Evolutionary conservation across 2,329 filamentous ascomycete species (phyloP), one percentile per base, ranked within the genome.

Genomic region (Pseudogymnoascus sp.): DNA sequence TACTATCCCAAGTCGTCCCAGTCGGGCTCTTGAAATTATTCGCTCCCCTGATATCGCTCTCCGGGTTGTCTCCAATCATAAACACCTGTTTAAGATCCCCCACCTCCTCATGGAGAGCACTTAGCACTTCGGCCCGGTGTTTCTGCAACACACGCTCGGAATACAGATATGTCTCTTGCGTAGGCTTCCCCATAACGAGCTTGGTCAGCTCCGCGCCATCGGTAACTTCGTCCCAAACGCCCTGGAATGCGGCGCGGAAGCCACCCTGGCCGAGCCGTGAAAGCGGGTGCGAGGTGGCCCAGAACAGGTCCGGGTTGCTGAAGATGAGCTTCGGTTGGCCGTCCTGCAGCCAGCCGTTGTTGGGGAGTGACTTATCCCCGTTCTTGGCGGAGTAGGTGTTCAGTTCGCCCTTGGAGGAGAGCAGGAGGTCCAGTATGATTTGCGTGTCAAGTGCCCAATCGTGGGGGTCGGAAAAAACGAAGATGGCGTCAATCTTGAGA

Each of bases 381-480:
- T 96, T 96, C 71, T 84, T 86, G 10, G 80, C 67, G 0, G 90
- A 93, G 43, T 90, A 80, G 0, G 93, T 97, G 26, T 93, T 94
- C 3, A 96, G 73, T 63, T 90, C 84, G 16, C 94, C 94, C n/a
- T 81, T 70, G 16, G 84, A 80, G 0, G 92, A 96, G 41, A 96
- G 80, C 6, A 97, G 78, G 10, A 96, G 77, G 74, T 99, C 94
- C 61, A 89, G 75, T 63, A 97, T 88, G 68, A 97, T 78, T 72
- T 96, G 90, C 2, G 86, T 85, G 74, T 97, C 93, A 8, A 97
- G 81, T 0, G 90, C 92, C 94, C 94, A 99, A 78, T 99, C 94
- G 62, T 94, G 85, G 3, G 94, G 92, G 74, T 97, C 94, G 73
- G 96, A 96, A 81, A 93, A 97, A 6, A 97, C 89, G 70, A 97